Conservation (phyloP, 2,329 filamentous ascomycete genomes). For the Colletotrichum paranaense region DNA sequence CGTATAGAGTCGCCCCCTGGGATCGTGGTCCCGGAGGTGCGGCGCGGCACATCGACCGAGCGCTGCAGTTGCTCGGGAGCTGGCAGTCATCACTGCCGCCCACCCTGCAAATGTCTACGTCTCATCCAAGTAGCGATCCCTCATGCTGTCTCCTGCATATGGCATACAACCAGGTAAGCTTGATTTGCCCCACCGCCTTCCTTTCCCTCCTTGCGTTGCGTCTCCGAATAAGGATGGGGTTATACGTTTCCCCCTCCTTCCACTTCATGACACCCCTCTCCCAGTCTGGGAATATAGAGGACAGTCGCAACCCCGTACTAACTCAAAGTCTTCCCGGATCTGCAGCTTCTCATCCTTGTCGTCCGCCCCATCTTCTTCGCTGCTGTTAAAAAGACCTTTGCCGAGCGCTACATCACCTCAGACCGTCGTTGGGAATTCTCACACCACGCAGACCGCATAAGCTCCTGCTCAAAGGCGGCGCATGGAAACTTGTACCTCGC, state of each 20-base stretch:
- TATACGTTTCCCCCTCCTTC: not conserved
- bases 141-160: constrained; percentile 60
- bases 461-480: constrained; percentile 55
- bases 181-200: not conserved
- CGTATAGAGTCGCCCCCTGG: constrained; percentile 53
- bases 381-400: constrained; percentile 58
- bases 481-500: constrained; percentile 58
- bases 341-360: constrained; percentile 59
- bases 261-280: not conserved
- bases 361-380: constrained; percentile 60
- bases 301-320: not conserved
- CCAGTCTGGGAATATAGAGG: not conserved
- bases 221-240: not conserved
- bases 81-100: constrained; percentile 54
- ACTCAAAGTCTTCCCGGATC: not conserved
- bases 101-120: constrained; percentile 49
- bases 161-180: constrained; percentile 52
- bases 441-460: constrained; percentile 46
- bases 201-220: constrained; percentile 42
- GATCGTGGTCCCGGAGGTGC: constrained; percentile 40
- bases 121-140: constrained; percentile 52
- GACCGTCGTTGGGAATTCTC: constrained; percentile 42
- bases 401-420: constrained; percentile 48
- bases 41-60: constrained; percentile 49
- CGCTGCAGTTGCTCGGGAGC: constrained; percentile 53